Percentiles rank a stretch among this genome's conserved stretches.
Conservation (phyloP, 306 rosid genomes). For the Trifolium repens region DNA sequence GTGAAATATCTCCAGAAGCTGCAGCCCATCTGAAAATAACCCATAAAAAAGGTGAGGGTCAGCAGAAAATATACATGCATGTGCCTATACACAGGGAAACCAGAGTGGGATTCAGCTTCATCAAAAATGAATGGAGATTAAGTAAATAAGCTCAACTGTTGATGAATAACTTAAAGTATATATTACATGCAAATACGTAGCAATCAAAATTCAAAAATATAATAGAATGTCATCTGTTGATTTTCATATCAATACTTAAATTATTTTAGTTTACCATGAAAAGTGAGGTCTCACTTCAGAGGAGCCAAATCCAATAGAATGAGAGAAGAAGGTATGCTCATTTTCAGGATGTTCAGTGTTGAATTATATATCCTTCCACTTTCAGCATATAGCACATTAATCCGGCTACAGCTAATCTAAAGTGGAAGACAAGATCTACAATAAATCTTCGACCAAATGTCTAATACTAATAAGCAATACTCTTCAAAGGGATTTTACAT, state of each 20-base stretch:
- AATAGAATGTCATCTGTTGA: neutral
- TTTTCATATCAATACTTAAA: neutral
- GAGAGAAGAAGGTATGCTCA: slow-evolving; percentile 42
- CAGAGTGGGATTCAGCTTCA: neutral
- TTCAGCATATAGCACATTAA: slow-evolving; percentile 19
- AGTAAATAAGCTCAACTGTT: neutral
- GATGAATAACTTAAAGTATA: slow-evolving; percentile 4
- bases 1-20: slow-evolving; percentile 80
- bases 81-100: neutral
- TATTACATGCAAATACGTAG: neutral
- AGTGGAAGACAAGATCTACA: slow-evolving; percentile 11
- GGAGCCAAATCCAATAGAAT: slow-evolving; percentile 28
- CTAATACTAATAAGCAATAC: neutral
- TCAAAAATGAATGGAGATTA: neutral
- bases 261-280: neutral
- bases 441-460: slow-evolving; percentile 10
- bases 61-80: slow-evolving; percentile 1
- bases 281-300: neutral
- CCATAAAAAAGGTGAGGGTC: slow-evolving; percentile 28
- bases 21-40: slow-evolving; percentile 84
- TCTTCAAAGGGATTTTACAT: slow-evolving; percentile 9
- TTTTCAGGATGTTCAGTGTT: neutral
- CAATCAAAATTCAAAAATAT: neutral
- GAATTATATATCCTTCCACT: slow-evolving; percentile 11
- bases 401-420: neutral